Evolutionary conservation across 2,329 filamentous ascomycete genomes (phyloP), one percentile per base, ranked within the genome.

Genomic region (Epichloe elymi): DNA sequence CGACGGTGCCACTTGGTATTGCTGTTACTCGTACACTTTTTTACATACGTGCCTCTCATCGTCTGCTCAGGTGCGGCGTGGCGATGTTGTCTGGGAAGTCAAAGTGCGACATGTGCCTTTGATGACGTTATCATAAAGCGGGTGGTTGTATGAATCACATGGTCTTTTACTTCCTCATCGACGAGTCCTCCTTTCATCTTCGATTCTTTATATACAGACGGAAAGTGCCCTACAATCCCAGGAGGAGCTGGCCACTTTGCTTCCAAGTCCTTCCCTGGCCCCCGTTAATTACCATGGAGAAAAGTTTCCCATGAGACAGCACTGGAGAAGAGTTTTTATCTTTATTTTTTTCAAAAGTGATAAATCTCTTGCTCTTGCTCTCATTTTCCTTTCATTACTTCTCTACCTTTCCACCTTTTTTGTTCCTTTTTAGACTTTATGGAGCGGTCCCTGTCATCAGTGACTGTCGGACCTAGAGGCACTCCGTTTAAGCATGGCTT

Each of bases 401-500:
- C 8, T 4, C 8, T 10, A 30, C 26, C 26, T 30, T 19, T 38
- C 17, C 43, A n/a, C 17, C n/a, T 49, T 26, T 26, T 44, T 15
- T 38, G 19, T 17, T 6, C 7, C 26, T 11, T 30, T 30, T 30
- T 30, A 30, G 26, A 30, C 26, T 30, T 30, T 30, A 30, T 37
- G 48, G 30, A 44, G 41, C 19, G 17, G 30, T 38, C 37, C 39
- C 35, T 44, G 40, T 38, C 11, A 40, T 38, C 48, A 33, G 39
- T 23, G 48, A 43, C 35, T 43, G 26, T 49, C 17, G 33, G 12
- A 30, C 30, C 35, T 49, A 38, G 39, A 20, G 43, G 26, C 26
- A 17, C 40, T 50, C 41, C 14, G 33, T n/a, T 38, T 45, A 5
- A 39, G 35, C 48, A 50, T 50, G 48, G 41, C 39, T n/a, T 49